Evolutionary conservation across 192 early-diverging fungal species (phyloP).

Genomic region (Coemansia sp.): DNA sequence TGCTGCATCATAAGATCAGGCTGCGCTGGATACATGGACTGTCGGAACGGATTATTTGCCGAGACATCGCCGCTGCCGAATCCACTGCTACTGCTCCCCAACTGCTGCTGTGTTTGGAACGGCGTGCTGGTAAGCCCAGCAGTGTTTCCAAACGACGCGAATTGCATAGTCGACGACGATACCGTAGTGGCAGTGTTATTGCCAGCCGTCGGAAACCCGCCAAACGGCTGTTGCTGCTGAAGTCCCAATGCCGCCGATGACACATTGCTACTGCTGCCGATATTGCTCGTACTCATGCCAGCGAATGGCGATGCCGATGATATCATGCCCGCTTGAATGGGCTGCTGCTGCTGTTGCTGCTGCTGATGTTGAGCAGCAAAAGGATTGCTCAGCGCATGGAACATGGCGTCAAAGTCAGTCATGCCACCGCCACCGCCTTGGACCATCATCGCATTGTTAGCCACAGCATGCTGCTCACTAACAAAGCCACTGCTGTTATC

Average conservation of each 20-base stretch:
- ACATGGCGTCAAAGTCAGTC: constrained; percentile 43
- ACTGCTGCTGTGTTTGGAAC: constrained; percentile 11
- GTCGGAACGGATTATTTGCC: constrained; percentile 53
- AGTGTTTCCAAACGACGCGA: constrained; percentile 11
- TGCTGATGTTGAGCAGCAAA: constrained; percentile 22
- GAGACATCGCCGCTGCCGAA: constrained; percentile 26
- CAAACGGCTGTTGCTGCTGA: constrained; percentile 25
- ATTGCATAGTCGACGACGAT: constrained; percentile 2
- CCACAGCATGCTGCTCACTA: not conserved
- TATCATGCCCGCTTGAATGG: not conserved
- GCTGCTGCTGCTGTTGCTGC: constrained; percentile 7
- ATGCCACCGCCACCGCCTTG: constrained; percentile 2
- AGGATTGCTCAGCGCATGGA: constrained; percentile 48
- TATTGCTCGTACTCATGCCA: constrained; percentile 17
- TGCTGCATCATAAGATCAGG: constrained; percentile 22
- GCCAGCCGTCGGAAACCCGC: constrained; percentile 21
- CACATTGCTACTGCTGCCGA: constrained; percentile 20
- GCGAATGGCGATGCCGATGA: not conserved
- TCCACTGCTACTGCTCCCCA: not conserved
- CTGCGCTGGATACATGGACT: constrained; percentile 50
- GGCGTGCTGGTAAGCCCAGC: constrained; percentile 2
- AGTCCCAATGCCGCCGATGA: constrained; percentile 1
- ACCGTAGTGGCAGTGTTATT: constrained; percentile 2
- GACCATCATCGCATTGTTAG: not conserved
- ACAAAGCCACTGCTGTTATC: not conserved